Percentiles rank a stretch among this genome's conserved stretches.
phyloP scores from a whole-genome alignment of 768 basidiomycete genomes.

The Nidularia pulvinata region DNA sequence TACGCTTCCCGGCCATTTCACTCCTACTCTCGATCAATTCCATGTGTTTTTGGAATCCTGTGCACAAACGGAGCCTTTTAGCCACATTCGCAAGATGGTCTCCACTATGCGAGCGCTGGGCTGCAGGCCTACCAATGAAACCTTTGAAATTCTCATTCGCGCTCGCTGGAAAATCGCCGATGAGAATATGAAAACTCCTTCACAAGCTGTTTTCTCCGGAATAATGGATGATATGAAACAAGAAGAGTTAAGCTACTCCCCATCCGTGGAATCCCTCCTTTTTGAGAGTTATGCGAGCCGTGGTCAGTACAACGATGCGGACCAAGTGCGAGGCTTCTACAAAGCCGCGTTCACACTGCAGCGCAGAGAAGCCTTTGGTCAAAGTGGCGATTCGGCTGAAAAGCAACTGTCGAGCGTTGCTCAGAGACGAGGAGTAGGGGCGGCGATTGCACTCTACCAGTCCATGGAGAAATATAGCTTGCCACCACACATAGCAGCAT shows the following conservation, averaged over 20 bases:
- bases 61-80: constrained; percentile 23
- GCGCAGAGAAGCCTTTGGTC: no score
- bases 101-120: constrained; percentile 34
- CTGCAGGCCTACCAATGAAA: constrained; percentile 39
- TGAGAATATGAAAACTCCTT: constrained; percentile 22
- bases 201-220: constrained; percentile 28
- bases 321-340: constrained; percentile 37
- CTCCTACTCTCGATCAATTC: constrained; percentile 53
- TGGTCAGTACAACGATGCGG: constrained; percentile 30
- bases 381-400: constrained; percentile 6
- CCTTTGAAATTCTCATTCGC: constrained; percentile 44
- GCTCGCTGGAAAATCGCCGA: constrained; percentile 31
- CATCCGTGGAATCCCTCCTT: constrained; percentile 41
- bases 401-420: constrained; percentile 13
- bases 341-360: constrained; percentile 16
- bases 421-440: constrained; percentile 22
- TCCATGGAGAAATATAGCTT: constrained; percentile 28
- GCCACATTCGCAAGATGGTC: constrained; percentile 30
- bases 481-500: constrained; percentile 25
- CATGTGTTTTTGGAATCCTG: constrained; percentile 48
- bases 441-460: constrained; percentile 31
- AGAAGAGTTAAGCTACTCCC: constrained; percentile 41
- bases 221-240: constrained; percentile 47
- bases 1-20: constrained; percentile 39
- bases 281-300: constrained; percentile 40